Evolutionary conservation across 139 green algal genomes (phyloP).

Genomic region (Chlamydomonas sphaeroides): DNA sequence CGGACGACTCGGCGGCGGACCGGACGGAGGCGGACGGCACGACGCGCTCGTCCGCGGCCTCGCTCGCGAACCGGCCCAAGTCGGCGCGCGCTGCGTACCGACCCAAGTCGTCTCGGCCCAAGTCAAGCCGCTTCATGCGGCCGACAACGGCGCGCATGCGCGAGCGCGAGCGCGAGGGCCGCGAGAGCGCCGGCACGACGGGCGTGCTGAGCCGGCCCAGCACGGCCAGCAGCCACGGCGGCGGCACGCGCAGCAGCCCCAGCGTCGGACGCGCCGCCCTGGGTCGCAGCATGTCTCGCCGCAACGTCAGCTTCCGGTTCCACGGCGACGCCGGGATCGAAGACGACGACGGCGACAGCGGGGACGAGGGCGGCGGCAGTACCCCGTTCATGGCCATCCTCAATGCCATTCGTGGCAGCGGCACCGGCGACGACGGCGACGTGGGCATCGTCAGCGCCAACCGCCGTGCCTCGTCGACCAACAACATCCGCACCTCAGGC

Average conservation of each 20-base stretch:
- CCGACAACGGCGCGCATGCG: slow-evolving; percentile 6
- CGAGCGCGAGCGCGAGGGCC: neutral
- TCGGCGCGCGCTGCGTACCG: neutral
- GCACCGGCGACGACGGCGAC: slow-evolving; percentile 11
- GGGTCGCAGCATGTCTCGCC: neutral
- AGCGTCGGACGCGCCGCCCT: too few species aligned
- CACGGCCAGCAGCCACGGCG: slow-evolving; percentile 27
- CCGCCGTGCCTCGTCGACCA: too few species aligned
- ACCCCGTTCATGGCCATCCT: slow-evolving; percentile 37
- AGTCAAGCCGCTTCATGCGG: slow-evolving; percentile 6
- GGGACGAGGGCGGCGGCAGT: neutral
- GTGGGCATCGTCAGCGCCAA: too few species aligned
- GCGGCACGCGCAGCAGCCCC: neutral
- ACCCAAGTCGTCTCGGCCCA: slow-evolving; percentile 25
- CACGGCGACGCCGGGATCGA: neutral
- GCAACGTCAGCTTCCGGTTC: slow-evolving; percentile 36
- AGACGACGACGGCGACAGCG: neutral
- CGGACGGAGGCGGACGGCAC: neutral
- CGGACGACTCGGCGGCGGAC: slow-evolving; percentile 26
- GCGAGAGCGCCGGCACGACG: neutral
- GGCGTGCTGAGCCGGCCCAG: slow-evolving; percentile 10
- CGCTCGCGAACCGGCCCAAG: neutral
- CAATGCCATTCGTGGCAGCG: slow-evolving; percentile 28
- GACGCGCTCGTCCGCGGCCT: neutral
- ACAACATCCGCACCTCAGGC: too few species aligned